Evolutionary conservation across 2,329 filamentous ascomycete species (phyloP).

Genomic region (Periglandula ipomoeae): DNA sequence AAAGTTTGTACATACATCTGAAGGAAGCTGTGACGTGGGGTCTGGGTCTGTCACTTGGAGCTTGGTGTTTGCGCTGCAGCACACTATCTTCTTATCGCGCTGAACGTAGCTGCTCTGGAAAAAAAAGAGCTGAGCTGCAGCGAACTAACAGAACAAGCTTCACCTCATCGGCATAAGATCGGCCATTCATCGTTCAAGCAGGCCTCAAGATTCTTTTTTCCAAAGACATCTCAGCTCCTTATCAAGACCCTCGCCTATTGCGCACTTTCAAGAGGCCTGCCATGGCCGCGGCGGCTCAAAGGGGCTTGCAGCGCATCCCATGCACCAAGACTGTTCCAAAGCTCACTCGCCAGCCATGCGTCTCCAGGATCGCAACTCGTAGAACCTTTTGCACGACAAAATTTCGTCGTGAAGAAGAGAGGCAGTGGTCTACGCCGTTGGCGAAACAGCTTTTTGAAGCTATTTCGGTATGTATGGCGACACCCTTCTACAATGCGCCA

Average conservation of each 20-base stretch:
- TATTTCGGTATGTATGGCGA: conserved; percentile 61
- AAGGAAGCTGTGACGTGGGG: too few species aligned
- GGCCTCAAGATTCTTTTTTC: too few species aligned
- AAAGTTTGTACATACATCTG: too few species aligned
- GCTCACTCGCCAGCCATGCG: background rate
- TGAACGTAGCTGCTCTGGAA: too few species aligned
- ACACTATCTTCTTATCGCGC: too few species aligned
- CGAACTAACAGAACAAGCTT: background rate
- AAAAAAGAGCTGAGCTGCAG: background rate
- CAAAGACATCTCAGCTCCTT: too few species aligned
- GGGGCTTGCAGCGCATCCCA: conserved; percentile 4
- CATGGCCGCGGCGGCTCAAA: background rate
- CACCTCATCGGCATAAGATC: background rate
- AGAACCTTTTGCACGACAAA: conserved; percentile 2
- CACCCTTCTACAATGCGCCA: too few species aligned
- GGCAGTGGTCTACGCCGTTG: conserved; percentile 85
- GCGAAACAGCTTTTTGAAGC: conserved; percentile 80
- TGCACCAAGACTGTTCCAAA: background rate
- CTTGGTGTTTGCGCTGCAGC: too few species aligned
- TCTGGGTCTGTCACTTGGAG: too few species aligned
- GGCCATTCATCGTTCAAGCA: too few species aligned
- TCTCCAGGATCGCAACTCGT: background rate
- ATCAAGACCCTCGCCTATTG: too few species aligned
- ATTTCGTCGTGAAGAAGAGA: conserved; percentile 23
- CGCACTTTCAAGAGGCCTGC: background rate